Evolutionary conservation across 371 early-diverging fungal genomes (phyloP), one percentile per base, ranked within the genome.

Genomic region (Actinomortierella wolfii): DNA sequence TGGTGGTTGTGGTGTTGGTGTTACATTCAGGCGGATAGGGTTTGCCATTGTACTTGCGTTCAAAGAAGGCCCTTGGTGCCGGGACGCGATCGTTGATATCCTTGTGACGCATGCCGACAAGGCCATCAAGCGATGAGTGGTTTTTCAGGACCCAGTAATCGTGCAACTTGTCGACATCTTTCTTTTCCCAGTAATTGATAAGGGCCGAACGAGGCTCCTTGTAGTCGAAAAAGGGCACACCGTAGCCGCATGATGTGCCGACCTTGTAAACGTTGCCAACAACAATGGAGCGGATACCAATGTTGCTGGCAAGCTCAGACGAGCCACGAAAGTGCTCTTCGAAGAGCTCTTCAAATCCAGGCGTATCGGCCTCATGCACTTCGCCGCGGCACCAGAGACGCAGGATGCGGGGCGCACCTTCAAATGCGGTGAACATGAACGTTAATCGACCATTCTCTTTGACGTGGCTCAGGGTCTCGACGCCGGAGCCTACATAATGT

Each of bases 361-460:
- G 46, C 3, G 70, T 59, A n/a, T 70, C 81, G 14, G 69, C 66
- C 24, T 76, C 76, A 20, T 75, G 45, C 3, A 81, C 79, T 13
- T 57, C 21, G 17, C 78, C 82, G 2, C 60, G 77, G 51, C 83
- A 78, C 55, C 78, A 80, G 51, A 83, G 61, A 0, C 85, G 77
- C 69, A 85, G 58, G 58, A 83, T 83, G 34, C 76, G 73, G 7
- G 86, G 86, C 11, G 64, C 41, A 20, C 81, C 82, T 42, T 84
- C 86, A 46, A 86, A 80, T 21, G 83, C 83, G 18, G 68, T 68
- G 51, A 84, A 49, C 86, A 86, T 84, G 55, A 86, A 45, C 0
- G 84, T 84, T 41, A 86, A 66, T 17, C 86, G 76, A 11, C 76
- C 76, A 63, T 84, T 86, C 52, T 84, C 82, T 52, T 71, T 67